phyloP scores from a whole-genome alignment of 192 early-diverging fungal genomes.

The Nowakowskiella sp. region DNA sequence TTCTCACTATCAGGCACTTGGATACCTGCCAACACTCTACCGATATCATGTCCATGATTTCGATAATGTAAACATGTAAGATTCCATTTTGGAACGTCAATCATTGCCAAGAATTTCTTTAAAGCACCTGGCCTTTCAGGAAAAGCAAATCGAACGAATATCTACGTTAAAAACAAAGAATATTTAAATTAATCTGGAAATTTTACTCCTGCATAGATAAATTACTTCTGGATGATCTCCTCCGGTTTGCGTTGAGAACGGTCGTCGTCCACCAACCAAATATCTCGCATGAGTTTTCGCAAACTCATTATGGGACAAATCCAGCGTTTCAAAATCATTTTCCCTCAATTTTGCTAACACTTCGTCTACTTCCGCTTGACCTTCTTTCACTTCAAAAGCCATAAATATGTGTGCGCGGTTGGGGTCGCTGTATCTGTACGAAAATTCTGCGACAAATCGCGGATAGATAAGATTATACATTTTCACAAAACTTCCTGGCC shows the following conservation, averaged over 20 bases:
- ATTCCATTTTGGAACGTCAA: constrained; percentile 30
- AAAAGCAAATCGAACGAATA: constrained; percentile 29
- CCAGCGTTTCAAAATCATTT: constrained; percentile 24
- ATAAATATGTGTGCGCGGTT: constrained; percentile 29
- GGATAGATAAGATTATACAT: constrained; percentile 39
- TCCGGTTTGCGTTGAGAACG: constrained; percentile 6
- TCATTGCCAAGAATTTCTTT: constrained; percentile 17
- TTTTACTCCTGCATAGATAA: neutral
- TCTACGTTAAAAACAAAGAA: neutral
- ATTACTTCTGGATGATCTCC: constrained; percentile 18
- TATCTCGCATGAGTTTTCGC: constrained; percentile 35
- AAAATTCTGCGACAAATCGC: constrained; percentile 33
- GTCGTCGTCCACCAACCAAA: constrained; percentile 28
- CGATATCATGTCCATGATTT: constrained; percentile 37
- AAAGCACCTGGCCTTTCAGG: constrained; percentile 41
- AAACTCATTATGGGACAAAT: constrained; percentile 40
- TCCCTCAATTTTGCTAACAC: constrained; percentile 10
- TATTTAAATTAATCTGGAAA: neutral
- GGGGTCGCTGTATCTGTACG: constrained; percentile 34
- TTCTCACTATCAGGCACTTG: constrained; percentile 25
- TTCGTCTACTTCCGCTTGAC: constrained; percentile 13
- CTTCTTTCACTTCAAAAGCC: constrained; percentile 26
- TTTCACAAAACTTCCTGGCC: constrained; percentile 27
- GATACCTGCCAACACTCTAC: constrained; percentile 33
- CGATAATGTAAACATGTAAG: constrained; percentile 45